A percentile compares a stretch with the other conserved stretches of the same genome.
Conservation (phyloP, 1,284 basidiomycete genomes). For the Ustilago vetiveriae region DNA sequence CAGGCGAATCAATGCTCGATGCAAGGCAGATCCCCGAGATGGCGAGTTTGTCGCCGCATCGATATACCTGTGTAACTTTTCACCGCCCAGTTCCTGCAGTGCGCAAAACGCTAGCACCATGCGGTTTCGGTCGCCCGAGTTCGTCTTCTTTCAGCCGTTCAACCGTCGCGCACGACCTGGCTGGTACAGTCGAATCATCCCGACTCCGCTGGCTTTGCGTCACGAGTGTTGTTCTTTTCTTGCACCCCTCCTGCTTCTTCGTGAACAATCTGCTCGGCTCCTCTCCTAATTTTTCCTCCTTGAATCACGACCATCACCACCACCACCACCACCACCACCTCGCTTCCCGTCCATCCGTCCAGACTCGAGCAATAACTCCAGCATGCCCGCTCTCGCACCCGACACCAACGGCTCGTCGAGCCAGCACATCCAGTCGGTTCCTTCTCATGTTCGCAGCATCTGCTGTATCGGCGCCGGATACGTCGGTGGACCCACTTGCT, state of each 20-base stretch:
- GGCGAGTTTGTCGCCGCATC: too few relatives aligned
- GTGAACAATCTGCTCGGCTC: too few relatives aligned
- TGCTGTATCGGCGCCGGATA: conserved; percentile 87
- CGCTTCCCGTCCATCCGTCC: not conserved
- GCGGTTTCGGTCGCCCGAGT: not conserved
- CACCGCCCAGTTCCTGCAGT: too few relatives aligned
- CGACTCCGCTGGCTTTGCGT: too few relatives aligned
- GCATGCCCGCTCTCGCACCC: conserved; percentile 18
- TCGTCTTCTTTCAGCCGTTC: not conserved
- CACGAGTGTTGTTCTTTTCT: too few relatives aligned
- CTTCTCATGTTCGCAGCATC: conserved; percentile 56
- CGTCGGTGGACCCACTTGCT: conserved; percentile 82
- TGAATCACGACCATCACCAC: not conserved
- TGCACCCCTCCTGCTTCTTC: too few relatives aligned
- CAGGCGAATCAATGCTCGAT: not conserved
- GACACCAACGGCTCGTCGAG: conserved; percentile 28
- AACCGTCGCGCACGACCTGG: too few relatives aligned
- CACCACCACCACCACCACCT: not conserved
- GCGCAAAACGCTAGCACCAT: too few relatives aligned
- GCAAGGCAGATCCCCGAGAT: not conserved
- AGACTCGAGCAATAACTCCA: not conserved
- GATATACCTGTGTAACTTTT: too few relatives aligned
- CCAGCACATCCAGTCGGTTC: conserved; percentile 30
- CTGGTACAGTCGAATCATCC: too few relatives aligned
- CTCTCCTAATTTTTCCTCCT: too few relatives aligned